phyloP scores from a whole-genome alignment of 2,329 filamentous ascomycete species.

The Emmonsiellopsis sp. region DNA sequence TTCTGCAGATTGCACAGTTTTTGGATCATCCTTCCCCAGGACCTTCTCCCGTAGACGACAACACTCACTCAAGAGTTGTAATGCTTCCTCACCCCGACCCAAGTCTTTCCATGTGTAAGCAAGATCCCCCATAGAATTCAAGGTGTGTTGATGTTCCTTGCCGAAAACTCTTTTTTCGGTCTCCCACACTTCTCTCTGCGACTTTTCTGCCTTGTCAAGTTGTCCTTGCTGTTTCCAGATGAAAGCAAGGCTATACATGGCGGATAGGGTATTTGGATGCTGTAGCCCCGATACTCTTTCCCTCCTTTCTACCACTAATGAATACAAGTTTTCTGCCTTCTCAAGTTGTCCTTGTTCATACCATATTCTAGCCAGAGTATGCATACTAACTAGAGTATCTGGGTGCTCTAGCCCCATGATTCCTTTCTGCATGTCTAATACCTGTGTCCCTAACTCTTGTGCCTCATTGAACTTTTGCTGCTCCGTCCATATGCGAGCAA shows the following conservation, averaged over 20 bases:
- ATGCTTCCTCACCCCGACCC: no score
- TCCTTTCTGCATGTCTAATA: slow-evolving; percentile 8
- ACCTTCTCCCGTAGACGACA: no score
- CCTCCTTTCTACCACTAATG: background rate
- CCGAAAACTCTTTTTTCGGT: no score
- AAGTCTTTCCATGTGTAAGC: no score
- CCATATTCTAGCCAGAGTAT: slow-evolving; percentile 6
- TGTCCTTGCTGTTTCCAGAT: no score
- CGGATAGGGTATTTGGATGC: background rate
- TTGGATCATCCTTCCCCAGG: no score
- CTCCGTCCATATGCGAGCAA: background rate
- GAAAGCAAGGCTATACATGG: background rate
- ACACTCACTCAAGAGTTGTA: no score
- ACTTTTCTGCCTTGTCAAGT: no score
- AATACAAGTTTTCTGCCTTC: background rate
- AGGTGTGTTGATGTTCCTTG: no score
- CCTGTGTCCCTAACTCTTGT: background rate
- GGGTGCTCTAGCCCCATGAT: slow-evolving; percentile 12
- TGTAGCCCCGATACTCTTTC: background rate
- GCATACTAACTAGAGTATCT: slow-evolving; percentile 8
- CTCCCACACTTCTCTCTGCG: no score
- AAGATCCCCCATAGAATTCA: no score
- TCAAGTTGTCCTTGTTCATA: background rate
- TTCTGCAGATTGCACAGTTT: no score
- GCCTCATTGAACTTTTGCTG: background rate